Percentiles rank a stretch among this genome's conserved stretches.
Conservation (phyloP, 768 basidiomycete species). For the Leccinum variicolor region DNA sequence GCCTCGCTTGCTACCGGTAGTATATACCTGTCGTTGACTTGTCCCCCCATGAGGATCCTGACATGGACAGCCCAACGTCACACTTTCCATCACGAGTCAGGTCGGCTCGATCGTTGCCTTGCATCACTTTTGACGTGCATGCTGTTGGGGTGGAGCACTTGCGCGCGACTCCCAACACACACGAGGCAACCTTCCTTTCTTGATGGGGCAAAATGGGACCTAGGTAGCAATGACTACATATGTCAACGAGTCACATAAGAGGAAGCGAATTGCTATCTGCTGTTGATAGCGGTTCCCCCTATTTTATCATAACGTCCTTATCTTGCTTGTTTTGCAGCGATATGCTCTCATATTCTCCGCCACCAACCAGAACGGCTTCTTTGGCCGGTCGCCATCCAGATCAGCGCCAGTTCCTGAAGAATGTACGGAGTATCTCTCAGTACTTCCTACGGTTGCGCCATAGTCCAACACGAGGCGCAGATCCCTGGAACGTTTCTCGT, state of each 20-base stretch:
- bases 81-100: neutral
- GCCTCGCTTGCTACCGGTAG: neutral
- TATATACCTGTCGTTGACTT: neutral
- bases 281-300: neutral
- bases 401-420: neutral
- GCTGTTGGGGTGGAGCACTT: neutral
- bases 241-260: constrained; percentile 4
- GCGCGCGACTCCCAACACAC: neutral
- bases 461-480: constrained; percentile 2
- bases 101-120: neutral
- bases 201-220: neutral
- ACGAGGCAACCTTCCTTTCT: constrained; percentile 22
- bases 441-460: neutral
- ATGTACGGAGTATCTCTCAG: neutral
- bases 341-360: neutral
- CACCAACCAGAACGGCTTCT: neutral
- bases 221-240: neutral
- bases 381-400: constrained; percentile 1
- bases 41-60: neutral
- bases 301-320: neutral
- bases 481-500: neutral
- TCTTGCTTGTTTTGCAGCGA: neutral
- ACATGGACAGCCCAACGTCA: neutral
- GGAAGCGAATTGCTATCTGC: constrained; percentile 1
- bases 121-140: constrained; percentile 1